Conservation (phyloP, 2,329 filamentous ascomycete genomes). For the Rosellinia necatrix region DNA sequence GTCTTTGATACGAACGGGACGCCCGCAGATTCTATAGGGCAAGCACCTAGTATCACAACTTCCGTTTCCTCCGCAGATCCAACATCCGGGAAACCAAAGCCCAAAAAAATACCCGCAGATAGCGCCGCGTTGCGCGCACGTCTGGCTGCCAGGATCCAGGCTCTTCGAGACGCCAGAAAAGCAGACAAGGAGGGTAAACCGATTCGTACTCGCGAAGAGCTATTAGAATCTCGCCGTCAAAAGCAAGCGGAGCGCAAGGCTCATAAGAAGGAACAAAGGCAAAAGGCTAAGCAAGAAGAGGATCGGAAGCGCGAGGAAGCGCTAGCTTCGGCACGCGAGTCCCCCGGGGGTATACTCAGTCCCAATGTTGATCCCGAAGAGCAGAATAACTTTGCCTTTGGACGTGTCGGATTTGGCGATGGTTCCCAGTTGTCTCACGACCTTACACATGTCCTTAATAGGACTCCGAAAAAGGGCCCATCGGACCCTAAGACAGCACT, state of each 20-base stretch:
- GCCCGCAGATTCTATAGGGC: slow-evolving; percentile 48
- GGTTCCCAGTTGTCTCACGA: slow-evolving; percentile 79
- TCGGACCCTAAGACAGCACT: slow-evolving; percentile 85
- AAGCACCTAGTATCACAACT: slow-evolving; percentile 63
- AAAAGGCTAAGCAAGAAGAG: slow-evolving; percentile 79
- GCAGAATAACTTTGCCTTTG: slow-evolving; percentile 81
- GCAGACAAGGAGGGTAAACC: slow-evolving; percentile 85
- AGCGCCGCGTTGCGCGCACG: slow-evolving; percentile 77
- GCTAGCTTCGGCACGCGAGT: slow-evolving; percentile 62
- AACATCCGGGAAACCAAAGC: slow-evolving; percentile 65
- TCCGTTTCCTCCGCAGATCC: slow-evolving; percentile 71
- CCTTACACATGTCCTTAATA: slow-evolving; percentile 64
- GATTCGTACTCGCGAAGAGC: slow-evolving; percentile 84
- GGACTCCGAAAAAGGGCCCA: slow-evolving; percentile 78
- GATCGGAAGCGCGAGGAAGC: slow-evolving; percentile 68
- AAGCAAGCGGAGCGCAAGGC: slow-evolving; percentile 87
- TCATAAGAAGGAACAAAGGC: slow-evolving; percentile 84
- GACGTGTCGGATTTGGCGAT: slow-evolving; percentile 87
- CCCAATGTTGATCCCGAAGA: slow-evolving; percentile 55
- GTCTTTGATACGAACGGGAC: slow-evolving; percentile 60
- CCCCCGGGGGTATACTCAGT: slow-evolving; percentile 61
- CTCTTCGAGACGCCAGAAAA: slow-evolving; percentile 82
- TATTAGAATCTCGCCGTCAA: slow-evolving; percentile 85
- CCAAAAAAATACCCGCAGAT: slow-evolving; percentile 70
- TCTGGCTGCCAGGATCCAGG: slow-evolving; percentile 81